Base-by-base conservation (phyloP, 2,329 filamentous ascomycete species). In the Teratosphaeriaceae sp. region DNA sequence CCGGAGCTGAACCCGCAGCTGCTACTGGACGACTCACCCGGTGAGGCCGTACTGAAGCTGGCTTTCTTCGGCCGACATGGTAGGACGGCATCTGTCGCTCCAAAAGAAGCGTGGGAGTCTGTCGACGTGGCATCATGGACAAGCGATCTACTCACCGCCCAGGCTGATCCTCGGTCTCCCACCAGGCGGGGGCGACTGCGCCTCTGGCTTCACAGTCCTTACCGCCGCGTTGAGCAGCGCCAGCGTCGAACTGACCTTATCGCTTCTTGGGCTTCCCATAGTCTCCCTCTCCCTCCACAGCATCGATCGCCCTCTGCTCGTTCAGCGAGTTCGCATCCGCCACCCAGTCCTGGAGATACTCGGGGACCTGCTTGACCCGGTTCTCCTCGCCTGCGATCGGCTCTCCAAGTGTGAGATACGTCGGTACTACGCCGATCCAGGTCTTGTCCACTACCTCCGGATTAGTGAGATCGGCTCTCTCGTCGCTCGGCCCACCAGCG, bases 371-470 rank as follows among this genome's bases (percentile, higher is more conserved):
- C 22, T 66, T 60, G 3, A 82, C 70, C 49, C 68, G 64, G 58
- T 87, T 86, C 46, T 79, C 73, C 20, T 70, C 64, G 11, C 73
- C 73, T 0, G 78, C 67, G 18, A 85, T 61, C 0, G 85, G 84
- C 42, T 79, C 71, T 0, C 82, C 85, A 46, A 85, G 67, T 0
- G 67, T 68, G 48, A 78, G 73, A 60, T 79, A 81, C 9, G 86
- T 73, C 1, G 88, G 68, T 52, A 82, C 67, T n/a, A 80, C 76
- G 1, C 78, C 78, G 1, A 74, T 76, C 78, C 77, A 82, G 6
- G 76, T 70, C 34, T 63, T 68, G 22, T 66, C 62, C 2, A 68
- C 69, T 18, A 79, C 57, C 19, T 74, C 71, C 20, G 66, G 64
- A 27, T 68, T 66, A 46, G 69, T 65, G 52, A 67, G 50, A 60